Base-by-base conservation (phyloP, 495 filamentous ascomycete species). In the Cudoniella acicularis region DNA sequence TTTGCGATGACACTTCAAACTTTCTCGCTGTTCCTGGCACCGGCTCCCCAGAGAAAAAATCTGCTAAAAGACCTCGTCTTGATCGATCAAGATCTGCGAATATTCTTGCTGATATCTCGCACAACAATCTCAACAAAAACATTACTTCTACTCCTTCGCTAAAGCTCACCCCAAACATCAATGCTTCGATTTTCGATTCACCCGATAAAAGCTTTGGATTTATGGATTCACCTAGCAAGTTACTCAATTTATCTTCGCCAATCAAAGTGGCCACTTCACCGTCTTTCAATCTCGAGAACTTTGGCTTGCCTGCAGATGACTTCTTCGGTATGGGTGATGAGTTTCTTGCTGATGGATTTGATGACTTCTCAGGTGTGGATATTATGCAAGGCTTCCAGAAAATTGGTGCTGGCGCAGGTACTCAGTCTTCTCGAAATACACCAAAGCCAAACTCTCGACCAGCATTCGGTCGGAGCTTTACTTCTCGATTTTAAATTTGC, bases 371-470 rank as follows among this genome's bases (percentile, higher is more conserved):
- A 27, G 88, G 86, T 1, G 79, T 95, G 47, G 92, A 96, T 71
- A 86, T 98, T 55, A 79, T 92, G 52, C 88, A 91, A 68, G 91
- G 91, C 6, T 96, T 96, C 65, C 87, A 91, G 70, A 91, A 90
- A 71, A 96, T 96, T 71, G 91, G 91, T 56, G 23, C 61, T 46
- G 61, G 55, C 13, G 30, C 2, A 3, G 26, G 23, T 13, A 54
- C 30, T 21, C 16, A 40, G 13, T 36, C 43, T 23, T 26, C 48
- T 3, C 42, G 46, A 18, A 46, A 18, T 23, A 52, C 56, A 26
- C 25, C 40, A 49, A 47, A 27, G 54, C 16, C 21, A 23, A 51
- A 16, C 26, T 47, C 57, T 17, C 54, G 64, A 57, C 61, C 64
- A 11, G 10, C 47, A 6, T 24, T 67, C 22, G 64, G 64, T 13